Conservation (phyloP, 2,329 filamentous ascomycete species). For the Ceratocystis variospora region DNA sequence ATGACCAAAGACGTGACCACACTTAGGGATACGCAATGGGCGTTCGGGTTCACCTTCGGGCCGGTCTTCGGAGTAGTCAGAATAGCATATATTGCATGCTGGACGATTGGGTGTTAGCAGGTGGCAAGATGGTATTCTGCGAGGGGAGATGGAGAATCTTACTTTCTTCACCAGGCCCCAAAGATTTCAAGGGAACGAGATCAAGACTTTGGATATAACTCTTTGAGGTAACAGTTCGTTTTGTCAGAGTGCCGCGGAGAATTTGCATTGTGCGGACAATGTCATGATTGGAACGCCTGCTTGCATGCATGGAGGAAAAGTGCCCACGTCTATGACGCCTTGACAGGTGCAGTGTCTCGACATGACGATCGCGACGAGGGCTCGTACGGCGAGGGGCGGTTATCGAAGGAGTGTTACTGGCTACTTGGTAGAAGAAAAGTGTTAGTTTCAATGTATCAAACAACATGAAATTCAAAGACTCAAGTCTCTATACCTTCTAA, state of each 20-base stretch:
- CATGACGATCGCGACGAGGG: constrained; percentile 16
- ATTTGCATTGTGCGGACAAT: constrained; percentile 27
- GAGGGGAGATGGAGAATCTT: neutral
- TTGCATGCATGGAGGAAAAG: neutral
- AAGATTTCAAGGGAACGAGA: constrained; percentile 32
- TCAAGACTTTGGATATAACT: constrained; percentile 34
- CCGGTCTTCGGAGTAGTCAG: constrained; percentile 42
- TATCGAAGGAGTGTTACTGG: neutral
- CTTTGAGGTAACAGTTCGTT: constrained; percentile 36
- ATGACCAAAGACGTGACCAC: constrained; percentile 51
- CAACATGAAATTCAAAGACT: neutral
- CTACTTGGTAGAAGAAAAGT: neutral
- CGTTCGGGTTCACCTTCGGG: constrained; percentile 45
- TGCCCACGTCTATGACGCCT: constrained; percentile 8
- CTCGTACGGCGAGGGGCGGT: constrained; percentile 12
- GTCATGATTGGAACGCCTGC: constrained; percentile 7
- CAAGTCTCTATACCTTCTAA: neutral
- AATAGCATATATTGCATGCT: constrained; percentile 53
- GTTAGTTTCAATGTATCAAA: neutral
- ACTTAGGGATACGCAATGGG: constrained; percentile 45
- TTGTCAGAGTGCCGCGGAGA: constrained; percentile 32
- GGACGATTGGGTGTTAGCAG: neutral
- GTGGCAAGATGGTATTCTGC: neutral
- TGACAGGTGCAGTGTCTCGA: neutral
- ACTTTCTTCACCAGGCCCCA: constrained; percentile 27